Percentiles rank a stretch among this genome's conserved stretches.
Evolutionary conservation across 371 early-diverging fungal species (phyloP).

Genomic region (Actinomucor elegans): DNA sequence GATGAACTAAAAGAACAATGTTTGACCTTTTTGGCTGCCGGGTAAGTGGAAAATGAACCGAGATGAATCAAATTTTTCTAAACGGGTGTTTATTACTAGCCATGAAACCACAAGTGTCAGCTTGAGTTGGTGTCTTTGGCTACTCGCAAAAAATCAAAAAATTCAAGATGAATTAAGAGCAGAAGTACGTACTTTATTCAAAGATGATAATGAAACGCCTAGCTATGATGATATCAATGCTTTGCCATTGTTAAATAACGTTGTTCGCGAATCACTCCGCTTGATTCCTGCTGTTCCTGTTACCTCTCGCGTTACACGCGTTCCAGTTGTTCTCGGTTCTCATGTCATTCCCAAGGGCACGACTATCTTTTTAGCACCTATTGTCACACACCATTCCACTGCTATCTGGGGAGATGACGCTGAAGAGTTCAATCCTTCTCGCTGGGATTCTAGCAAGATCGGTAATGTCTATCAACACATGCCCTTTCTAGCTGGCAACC

Average conservation of each 20-base stretch:
- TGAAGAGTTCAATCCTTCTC: slow-evolving; percentile 59
- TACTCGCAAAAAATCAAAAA: slow-evolving; percentile 44
- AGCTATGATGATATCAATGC: slow-evolving; percentile 48
- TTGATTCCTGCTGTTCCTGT: slow-evolving; percentile 55
- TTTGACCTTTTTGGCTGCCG: slow-evolving; percentile 42
- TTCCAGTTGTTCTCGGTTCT: slow-evolving; percentile 43
- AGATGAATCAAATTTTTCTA: neutral
- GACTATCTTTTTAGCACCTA: slow-evolving; percentile 37
- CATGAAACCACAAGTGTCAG: slow-evolving; percentile 58
- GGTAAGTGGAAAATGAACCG: slow-evolving; percentile 23
- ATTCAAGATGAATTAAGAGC: slow-evolving; percentile 47
- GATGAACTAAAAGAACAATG: slow-evolving; percentile 34
- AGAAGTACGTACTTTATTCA: slow-evolving; percentile 32
- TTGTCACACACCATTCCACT: slow-evolving; percentile 47
- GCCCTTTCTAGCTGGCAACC: slow-evolving; percentile 63
- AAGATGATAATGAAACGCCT: slow-evolving; percentile 22
- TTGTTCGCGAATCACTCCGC: slow-evolving; percentile 53
- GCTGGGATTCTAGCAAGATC: slow-evolving; percentile 50
- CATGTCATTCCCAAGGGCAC: slow-evolving; percentile 58
- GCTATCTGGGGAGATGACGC: slow-evolving; percentile 68
- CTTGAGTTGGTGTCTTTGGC: slow-evolving; percentile 57
- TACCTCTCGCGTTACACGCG: slow-evolving; percentile 39
- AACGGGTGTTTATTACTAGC: slow-evolving; percentile 19
- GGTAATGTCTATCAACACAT: slow-evolving; percentile 51
- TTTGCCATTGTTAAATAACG: slow-evolving; percentile 48